These are phyloP conservation scores for Penstemon davidsonii DNA, from an alignment of 257 asterid genomes.

Conservation along the genomic window DNA sequence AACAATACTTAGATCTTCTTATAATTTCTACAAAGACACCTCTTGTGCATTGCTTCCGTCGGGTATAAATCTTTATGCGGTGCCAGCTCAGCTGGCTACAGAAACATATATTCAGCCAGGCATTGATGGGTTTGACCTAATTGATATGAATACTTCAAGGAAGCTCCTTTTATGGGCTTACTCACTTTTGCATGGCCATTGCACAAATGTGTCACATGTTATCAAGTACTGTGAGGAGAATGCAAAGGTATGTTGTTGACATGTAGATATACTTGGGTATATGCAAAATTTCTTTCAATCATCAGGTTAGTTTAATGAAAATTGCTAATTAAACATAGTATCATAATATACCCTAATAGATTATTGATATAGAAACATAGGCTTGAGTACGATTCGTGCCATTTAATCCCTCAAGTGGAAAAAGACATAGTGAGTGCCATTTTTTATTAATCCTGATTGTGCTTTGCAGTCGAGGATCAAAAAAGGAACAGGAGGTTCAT, in stretches of 20 bases:
- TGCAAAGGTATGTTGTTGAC: conserved; percentile 55
- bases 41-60: conserved; percentile 96
- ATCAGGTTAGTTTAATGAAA: background rate
- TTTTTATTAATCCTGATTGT: conserved; percentile 10
- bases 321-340: background rate
- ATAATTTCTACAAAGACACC: conserved; percentile 89
- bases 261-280: background rate
- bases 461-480: conserved; percentile 65
- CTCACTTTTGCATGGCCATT: conserved; percentile 85
- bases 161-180: conserved; percentile 93
- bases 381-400: background rate
- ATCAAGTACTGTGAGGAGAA: conserved; percentile 88
- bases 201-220: conserved; percentile 62
- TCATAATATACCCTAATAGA: background rate
- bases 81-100: conserved; percentile 86
- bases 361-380: conserved; percentile 1
- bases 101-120: conserved; percentile 94
- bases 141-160: conserved; percentile 93
- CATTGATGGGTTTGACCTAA: conserved; percentile 84
- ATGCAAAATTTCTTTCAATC: background rate
- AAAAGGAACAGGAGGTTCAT: conserved; percentile 62
- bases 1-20: conserved; percentile 75
- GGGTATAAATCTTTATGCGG: conserved; percentile 86
- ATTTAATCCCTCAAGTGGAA: background rate
- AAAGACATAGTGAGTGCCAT: background rate